Conservation (phyloP, 306 rosid genomes). For the Carpinus viminea region DNA sequence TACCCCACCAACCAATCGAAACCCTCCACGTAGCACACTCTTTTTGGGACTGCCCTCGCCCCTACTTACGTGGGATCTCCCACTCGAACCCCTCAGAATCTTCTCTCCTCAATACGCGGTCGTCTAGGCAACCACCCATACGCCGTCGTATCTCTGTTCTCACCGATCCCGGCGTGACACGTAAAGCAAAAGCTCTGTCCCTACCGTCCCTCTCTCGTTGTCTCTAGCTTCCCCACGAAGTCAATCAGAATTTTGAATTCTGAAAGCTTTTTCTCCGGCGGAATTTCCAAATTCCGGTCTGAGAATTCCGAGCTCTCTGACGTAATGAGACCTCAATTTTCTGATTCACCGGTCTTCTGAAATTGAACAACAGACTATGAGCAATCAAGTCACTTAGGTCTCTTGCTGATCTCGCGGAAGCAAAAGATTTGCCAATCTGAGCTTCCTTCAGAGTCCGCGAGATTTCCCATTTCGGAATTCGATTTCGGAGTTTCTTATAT, state of each 20-base stretch:
- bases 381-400: slow-evolving; percentile 45
- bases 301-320: slow-evolving; percentile 10
- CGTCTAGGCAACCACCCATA: neutral
- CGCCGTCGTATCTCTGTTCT: slow-evolving; percentile 52
- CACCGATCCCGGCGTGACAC: slow-evolving; percentile 29
- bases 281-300: slow-evolving; percentile 34
- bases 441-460: slow-evolving; percentile 67
- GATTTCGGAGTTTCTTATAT: slow-evolving; percentile 8
- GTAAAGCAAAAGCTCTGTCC: neutral
- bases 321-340: slow-evolving; percentile 20
- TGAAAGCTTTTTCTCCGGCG: slow-evolving; percentile 19
- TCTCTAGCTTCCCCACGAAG: neutral
- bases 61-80: slow-evolving; percentile 63
- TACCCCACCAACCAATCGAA: slow-evolving; percentile 31
- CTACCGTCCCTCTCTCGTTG: neutral
- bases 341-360: slow-evolving; percentile 25
- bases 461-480: slow-evolving; percentile 19
- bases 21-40: slow-evolving; percentile 37
- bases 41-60: slow-evolving; percentile 20
- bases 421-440: slow-evolving; percentile 44
- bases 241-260: slow-evolving; percentile 5
- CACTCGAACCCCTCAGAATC: slow-evolving; percentile 32
- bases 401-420: slow-evolving; percentile 55
- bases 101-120: slow-evolving; percentile 28
- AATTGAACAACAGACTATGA: slow-evolving; percentile 39